Base-by-base conservation (phyloP, 768 basidiomycete species). In the Hericium rajendrae region DNA sequence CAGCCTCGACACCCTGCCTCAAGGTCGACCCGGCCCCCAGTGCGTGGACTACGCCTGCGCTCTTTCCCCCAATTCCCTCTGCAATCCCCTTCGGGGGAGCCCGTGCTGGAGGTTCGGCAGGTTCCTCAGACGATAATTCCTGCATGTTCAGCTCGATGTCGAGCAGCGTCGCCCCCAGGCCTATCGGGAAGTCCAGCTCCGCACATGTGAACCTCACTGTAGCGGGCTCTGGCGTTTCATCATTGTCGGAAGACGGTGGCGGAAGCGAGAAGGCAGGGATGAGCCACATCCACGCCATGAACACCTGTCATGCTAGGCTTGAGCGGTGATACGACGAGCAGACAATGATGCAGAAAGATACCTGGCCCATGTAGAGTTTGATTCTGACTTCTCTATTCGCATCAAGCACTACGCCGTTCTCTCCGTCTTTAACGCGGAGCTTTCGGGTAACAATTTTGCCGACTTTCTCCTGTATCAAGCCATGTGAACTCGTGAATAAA, bases 221-320 rank as follows among this genome's bases (percentile, higher is more conserved):
- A 1, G 71, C 67, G 52, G 72, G 64, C 28, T 65, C 59, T 15
- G 69, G 11, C 13, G 12, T 57, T 54, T 52, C 48, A 58, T 54
- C 20, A 53, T 60, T 22, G 62, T 49, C 73, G 39, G 80, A 76
- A 1, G 80, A 73, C n/a, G 39, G 18, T 22, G 52, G 38, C 6
- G 52, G 52, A 74, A 91, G 80, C 66, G 93, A 88, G 72, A 93
- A 93, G 0, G 83, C 76, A 0, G 91, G 91, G 58, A 94, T 81
- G 66, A 93, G 77, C 91, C 91, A 93, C 52, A 84, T 67, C 91
- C 91, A 94, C 37, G 87, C 85, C 68, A 94, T 81, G 63, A 86
- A 82, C 0, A 91, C 76, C 78, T 91, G 66, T 32, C 0, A 58
- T 59, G 15, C 64, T 12, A 46, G 64, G 15, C 32, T 8, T 32